Percentiles rank a stretch among this genome's conserved stretches.
Evolutionary conservation across 2,329 filamentous ascomycete genomes (phyloP).

Genomic region (Calonectria crousiana): DNA sequence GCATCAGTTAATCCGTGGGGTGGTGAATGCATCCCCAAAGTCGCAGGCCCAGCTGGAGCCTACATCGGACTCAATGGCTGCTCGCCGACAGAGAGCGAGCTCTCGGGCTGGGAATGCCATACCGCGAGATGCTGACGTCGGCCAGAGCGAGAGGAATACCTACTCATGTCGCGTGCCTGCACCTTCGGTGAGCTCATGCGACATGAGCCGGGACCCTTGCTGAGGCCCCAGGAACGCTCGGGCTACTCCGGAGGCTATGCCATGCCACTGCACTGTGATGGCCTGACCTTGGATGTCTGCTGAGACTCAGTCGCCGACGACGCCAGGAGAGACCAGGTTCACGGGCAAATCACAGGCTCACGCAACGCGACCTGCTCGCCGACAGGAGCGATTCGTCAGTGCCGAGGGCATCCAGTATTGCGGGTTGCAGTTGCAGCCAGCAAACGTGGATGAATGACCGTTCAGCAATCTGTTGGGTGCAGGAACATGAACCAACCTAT

Average conservation of each 20-base stretch:
- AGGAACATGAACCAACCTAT: background rate
- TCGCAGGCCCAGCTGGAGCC: background rate
- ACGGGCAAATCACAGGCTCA: background rate
- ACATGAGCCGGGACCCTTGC: constrained; percentile 1
- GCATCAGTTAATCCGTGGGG: background rate
- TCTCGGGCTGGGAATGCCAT: background rate
- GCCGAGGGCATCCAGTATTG: background rate
- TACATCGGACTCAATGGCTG: background rate
- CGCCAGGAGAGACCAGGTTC: background rate
- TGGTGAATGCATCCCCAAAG: background rate
- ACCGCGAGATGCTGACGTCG: background rate
- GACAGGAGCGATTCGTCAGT: background rate
- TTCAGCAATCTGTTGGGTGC: background rate
- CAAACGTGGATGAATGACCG: background rate
- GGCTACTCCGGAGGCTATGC: constrained; percentile 10
- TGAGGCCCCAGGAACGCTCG: background rate
- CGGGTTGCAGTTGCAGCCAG: background rate
- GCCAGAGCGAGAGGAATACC: background rate
- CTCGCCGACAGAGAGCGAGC: background rate
- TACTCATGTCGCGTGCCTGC: background rate
- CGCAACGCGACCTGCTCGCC: background rate
- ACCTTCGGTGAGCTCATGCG: constrained; percentile 17
- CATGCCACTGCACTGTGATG: constrained; percentile 2
- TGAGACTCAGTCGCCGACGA: constrained; percentile 12
- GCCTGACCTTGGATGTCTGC: constrained; percentile 14